Evolutionary conservation across 352 stramenopile species (phyloP).

Genomic region (Phytopythium aichiense): DNA sequence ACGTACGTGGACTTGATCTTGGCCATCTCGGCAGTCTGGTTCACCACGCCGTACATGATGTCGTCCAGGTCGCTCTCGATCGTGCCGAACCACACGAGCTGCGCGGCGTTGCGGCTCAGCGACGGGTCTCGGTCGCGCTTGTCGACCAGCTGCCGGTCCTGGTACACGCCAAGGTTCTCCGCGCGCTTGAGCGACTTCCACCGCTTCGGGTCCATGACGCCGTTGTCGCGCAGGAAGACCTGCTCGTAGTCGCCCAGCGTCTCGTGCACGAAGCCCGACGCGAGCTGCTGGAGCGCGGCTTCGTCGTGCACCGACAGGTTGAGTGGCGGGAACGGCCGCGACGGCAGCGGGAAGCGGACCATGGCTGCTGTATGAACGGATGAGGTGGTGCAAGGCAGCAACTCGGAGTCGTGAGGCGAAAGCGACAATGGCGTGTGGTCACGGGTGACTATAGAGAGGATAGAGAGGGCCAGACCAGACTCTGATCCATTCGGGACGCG

Average conservation of each 20-base stretch:
- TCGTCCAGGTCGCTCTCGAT: slow-evolving; percentile 17
- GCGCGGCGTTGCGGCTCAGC: slow-evolving; percentile 11
- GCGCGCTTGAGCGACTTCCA: slow-evolving; percentile 24
- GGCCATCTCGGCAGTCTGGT: slow-evolving; percentile 14
- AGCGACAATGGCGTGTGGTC: too few species aligned
- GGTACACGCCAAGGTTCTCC: slow-evolving; percentile 26
- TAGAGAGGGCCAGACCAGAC: too few species aligned
- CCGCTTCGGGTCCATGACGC: slow-evolving; percentile 16
- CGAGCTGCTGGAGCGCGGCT: slow-evolving; percentile 10
- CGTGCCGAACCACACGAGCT: slow-evolving; percentile 14
- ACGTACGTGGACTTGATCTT: slow-evolving; percentile 21
- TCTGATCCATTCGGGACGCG: too few species aligned
- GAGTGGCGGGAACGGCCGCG: slow-evolving; percentile 15
- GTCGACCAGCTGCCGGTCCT: slow-evolving; percentile 8
- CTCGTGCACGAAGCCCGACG: slow-evolving; percentile 16
- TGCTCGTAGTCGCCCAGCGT: slow-evolving; percentile 27
- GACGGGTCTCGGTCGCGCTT: slow-evolving; percentile 4
- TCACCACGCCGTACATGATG: slow-evolving; percentile 22
- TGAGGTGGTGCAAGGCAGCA: background rate
- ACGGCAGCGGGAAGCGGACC: slow-evolving; percentile 12
- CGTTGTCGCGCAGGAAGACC: slow-evolving; percentile 14
- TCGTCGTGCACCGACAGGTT: slow-evolving; percentile 10
- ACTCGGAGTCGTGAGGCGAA: background rate
- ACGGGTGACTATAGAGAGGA: too few species aligned
- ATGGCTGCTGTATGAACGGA: background rate